A percentile compares a stretch with the other conserved stretches of the same genome.
These are phyloP conservation scores for Podila verticillata DNA, from an alignment of 192 early-diverging fungal species.

Conservation along the genomic window DNA sequence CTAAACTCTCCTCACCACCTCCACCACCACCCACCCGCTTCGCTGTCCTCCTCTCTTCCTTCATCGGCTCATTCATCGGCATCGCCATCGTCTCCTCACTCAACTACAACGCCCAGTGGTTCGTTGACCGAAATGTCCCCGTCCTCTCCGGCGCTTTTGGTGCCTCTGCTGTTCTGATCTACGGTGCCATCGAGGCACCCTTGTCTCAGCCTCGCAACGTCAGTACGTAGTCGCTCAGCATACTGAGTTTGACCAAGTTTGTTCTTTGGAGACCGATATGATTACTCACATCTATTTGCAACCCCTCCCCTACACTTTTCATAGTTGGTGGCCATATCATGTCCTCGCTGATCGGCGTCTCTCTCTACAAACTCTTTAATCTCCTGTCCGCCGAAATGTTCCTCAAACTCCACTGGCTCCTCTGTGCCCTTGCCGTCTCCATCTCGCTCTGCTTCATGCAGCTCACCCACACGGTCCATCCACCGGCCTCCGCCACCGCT, in stretches of 20 bases:
- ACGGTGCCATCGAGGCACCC: conserved; percentile 68
- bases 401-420: conserved; percentile 56
- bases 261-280: no score
- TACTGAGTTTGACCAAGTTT: not conserved
- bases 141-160: conserved; percentile 55
- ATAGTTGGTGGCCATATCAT: conserved; percentile 56
- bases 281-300: not conserved
- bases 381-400: conserved; percentile 42
- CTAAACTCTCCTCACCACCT: not conserved
- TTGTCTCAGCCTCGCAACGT: conserved; percentile 68
- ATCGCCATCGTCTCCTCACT: conserved; percentile 40
- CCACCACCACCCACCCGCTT: conserved; percentile 26
- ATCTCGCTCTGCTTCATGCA: conserved; percentile 61
- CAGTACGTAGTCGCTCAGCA: conserved; percentile 20
- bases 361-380: conserved; percentile 53
- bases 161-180: conserved; percentile 69
- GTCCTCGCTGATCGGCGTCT: conserved; percentile 55
- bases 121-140: conserved; percentile 30
- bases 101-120: conserved; percentile 31
- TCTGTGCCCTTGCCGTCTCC: conserved; percentile 59
- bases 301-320: conserved; percentile 1
- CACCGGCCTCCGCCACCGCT: conserved; percentile 63
- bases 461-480: conserved; percentile 61
- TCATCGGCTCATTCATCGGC: conserved; percentile 51
- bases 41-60: conserved; percentile 40